Evolutionary conservation across 441 rosid species (phyloP), one percentile per base, ranked within the genome.

Genomic region (Eugenia klotzschiana): DNA sequence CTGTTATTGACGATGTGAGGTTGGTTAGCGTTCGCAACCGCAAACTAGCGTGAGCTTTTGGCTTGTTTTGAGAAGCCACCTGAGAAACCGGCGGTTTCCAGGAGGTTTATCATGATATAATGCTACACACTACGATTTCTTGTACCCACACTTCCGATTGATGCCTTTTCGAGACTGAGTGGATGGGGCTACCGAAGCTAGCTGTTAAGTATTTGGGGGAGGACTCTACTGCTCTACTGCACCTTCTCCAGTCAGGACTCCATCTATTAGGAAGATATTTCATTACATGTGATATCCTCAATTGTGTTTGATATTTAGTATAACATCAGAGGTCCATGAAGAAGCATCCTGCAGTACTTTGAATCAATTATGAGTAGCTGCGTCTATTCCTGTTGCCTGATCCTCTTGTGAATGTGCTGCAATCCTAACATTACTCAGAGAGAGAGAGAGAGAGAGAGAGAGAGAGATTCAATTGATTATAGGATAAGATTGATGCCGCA

Each of bases 1-100:
- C 98, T 6, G 94, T 96, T 18, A 43, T 96, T 10, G 98, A 94
- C 81, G 92, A 92, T 60, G 92, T 92, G 50, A 90, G 82, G 90
- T 85, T 94, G 82, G 84, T 92, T n/a, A 89, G 89, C 27, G 87
- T 88, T 83, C 89, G 89, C 50, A 81, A 52, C 79, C 73, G 80
- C 26, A 82, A 82, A 51, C 56, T 64, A 54, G 80, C 49, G 20
- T 69, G 77, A 69, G 25, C 13, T 10, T 40, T 37, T 20, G 77
- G 77, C 46, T 9, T 69, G 49, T 69, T 64, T 20, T 37, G 25
- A 69, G 77, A 69, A 69, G 77, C 77, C 77, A 37, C 77, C 46
- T 18, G n/a, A 69, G 77, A 69, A 69, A 33, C 77, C 15, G 8
- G 77, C 25, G 37, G 46, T 69, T 69, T 20, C 77, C 25, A 20